Conservation (phyloP, 108 stramenopile genomes). For the Parietichytrium sp. region DNA sequence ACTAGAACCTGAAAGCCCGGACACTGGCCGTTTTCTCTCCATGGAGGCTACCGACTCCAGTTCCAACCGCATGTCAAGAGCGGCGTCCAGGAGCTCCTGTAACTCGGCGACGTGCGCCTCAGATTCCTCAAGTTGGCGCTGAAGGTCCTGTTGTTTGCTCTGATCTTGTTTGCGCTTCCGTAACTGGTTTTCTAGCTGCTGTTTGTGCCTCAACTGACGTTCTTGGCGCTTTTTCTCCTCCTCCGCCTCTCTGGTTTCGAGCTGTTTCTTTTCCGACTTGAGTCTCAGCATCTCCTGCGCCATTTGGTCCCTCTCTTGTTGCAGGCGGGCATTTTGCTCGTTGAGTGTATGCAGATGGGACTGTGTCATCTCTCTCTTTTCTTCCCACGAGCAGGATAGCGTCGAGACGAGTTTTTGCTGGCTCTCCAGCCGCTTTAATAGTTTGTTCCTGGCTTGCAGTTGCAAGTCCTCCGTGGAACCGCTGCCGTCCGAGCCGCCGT, state of each 20-base stretch:
- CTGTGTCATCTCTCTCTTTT: background rate
- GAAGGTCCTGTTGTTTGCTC: background rate
- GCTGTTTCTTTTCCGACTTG: background rate
- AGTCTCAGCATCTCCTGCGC: background rate
- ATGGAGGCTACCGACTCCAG: too few relatives aligned
- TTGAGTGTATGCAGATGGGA: background rate
- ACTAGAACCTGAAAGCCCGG: background rate
- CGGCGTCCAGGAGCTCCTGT: background rate
- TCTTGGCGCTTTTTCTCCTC: background rate
- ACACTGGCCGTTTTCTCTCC: background rate
- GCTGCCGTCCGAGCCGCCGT: background rate
- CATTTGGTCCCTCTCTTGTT: constrained; percentile 3
- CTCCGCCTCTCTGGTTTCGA: background rate
- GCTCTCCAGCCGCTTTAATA: background rate
- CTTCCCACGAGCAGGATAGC: constrained; percentile 3
- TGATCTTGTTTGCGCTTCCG: background rate
- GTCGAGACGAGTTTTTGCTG: constrained; percentile 25
- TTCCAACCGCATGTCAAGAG: too few relatives aligned
- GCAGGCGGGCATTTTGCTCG: background rate
- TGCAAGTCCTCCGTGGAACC: background rate
- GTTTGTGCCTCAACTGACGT: background rate
- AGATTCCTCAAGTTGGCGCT: background rate
- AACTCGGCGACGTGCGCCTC: background rate
- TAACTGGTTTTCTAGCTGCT: background rate
- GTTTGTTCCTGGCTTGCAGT: background rate